Evolutionary conservation across 768 basidiomycete genomes (phyloP).

Genomic region (Coprinellus aureogranulatus): DNA sequence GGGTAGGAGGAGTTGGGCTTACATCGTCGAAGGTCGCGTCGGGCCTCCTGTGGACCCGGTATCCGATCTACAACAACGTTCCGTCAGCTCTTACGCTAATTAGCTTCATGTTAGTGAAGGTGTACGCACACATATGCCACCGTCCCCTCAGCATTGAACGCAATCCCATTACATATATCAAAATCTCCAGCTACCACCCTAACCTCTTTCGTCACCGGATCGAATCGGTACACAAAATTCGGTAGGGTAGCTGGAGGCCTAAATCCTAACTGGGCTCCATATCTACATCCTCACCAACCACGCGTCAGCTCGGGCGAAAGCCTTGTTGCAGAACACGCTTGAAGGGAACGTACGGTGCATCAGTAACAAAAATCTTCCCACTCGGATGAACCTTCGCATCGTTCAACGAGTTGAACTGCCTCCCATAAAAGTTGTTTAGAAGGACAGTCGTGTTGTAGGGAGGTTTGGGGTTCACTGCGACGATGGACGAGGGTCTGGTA

Average conservation of each 20-base stretch:
- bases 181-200: constrained; percentile 78
- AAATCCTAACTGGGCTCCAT: constrained; percentile 65
- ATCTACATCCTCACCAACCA: constrained; percentile 38
- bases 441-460: constrained; percentile 69
- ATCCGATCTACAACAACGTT: constrained; percentile 39
- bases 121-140: constrained; percentile 59
- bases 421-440: constrained; percentile 75
- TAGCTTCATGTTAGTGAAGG: background rate
- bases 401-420: constrained; percentile 81
- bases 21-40: constrained; percentile 69
- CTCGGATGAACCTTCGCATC: constrained; percentile 75
- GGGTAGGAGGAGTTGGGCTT: constrained; percentile 18
- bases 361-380: constrained; percentile 74
- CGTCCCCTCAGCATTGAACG: constrained; percentile 61
- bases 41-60: constrained; percentile 49
- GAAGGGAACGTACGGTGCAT: constrained; percentile 49
- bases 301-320: no score
- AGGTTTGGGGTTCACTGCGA: constrained; percentile 58
- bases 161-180: constrained; percentile 69
- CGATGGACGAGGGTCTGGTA: constrained; percentile 56
- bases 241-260: constrained; percentile 64
- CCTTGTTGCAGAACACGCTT: no score
- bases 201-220: constrained; percentile 61
- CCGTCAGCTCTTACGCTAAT: background rate
- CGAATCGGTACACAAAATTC: constrained; percentile 76